Conservation (phyloP, 108 stramenopile species). For the Seminavis robusta region DNA sequence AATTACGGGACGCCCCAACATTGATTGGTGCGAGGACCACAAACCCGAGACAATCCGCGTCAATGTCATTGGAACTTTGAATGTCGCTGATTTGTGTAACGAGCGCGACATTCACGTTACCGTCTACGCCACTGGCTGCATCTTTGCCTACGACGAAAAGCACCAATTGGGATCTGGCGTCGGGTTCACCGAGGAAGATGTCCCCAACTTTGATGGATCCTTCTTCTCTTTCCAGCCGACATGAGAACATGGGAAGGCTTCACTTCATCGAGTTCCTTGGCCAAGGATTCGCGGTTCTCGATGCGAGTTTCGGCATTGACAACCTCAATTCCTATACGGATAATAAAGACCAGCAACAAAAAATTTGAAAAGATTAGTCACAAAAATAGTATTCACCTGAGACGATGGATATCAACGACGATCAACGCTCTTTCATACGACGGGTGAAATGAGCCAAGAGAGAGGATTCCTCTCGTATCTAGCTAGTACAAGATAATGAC, state of each 20-base stretch:
- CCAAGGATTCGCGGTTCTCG: constrained; percentile 90
- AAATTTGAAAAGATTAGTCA: not conserved
- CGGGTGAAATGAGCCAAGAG: not conserved
- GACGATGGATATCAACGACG: not conserved
- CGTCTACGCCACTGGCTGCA: constrained; percentile 99
- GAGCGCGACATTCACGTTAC: constrained; percentile 92
- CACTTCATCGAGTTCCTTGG: constrained; percentile 84
- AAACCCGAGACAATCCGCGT: constrained; percentile 94
- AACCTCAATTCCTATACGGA: constrained; percentile 61
- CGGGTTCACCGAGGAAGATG: constrained; percentile 96
- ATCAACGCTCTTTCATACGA: not conserved
- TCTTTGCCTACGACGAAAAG: constrained; percentile 96
- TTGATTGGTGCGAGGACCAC: constrained; percentile 99
- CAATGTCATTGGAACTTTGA: constrained; percentile 97
- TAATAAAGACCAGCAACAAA: not conserved
- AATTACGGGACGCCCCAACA: constrained; percentile 99
- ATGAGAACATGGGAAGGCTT: constrained; percentile 96
- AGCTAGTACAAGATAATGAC: not conserved
- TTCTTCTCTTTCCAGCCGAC: constrained; percentile 98
- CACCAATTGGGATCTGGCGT: constrained; percentile 91
- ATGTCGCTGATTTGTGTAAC: constrained; percentile 85
- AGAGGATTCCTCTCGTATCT: not conserved
- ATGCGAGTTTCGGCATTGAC: constrained; percentile 85
- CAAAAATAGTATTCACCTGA: not conserved
- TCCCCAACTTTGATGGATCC: constrained; percentile 96